A percentile compares a stretch with the other conserved stretches of the same genome.
Evolutionary conservation across 352 stramenopile genomes (phyloP).

Genomic region (Plasmopara halstedii): DNA sequence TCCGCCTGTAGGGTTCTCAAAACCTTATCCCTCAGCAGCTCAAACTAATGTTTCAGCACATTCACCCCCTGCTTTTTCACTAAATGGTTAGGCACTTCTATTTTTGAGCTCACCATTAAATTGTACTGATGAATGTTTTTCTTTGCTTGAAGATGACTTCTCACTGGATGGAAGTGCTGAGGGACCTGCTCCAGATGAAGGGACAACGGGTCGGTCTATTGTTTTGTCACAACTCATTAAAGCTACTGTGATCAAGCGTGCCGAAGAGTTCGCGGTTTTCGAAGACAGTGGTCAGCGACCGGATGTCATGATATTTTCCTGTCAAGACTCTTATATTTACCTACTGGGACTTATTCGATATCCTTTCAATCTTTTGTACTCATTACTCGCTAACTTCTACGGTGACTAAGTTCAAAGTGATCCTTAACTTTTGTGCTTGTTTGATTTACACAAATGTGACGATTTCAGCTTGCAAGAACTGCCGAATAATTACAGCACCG

Average conservation of each 20-base stretch:
- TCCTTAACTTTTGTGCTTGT: conserved; percentile 43
- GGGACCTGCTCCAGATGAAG: conserved; percentile 4
- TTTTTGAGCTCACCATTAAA: not conserved
- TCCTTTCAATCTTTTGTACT: conserved; percentile 29
- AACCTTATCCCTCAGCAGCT: conserved; percentile 19
- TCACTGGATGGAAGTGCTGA: conserved; percentile 26
- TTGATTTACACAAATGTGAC: conserved; percentile 75
- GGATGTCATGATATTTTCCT: conserved; percentile 86
- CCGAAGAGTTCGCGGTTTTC: conserved; percentile 44
- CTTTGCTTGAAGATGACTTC: conserved; percentile 28
- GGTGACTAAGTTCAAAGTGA: not conserved
- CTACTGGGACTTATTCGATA: conserved; percentile 91
- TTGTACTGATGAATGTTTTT: conserved; percentile 8
- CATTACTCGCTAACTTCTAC: conserved; percentile 1
- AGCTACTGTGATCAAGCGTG: conserved; percentile 74
- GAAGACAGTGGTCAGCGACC: conserved; percentile 26
- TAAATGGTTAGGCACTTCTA: conserved; percentile 23
- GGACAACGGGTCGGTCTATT: conserved; percentile 26
- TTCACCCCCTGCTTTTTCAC: conserved; percentile 21
- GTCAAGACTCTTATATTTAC: conserved; percentile 93
- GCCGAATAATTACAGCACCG: conserved; percentile 93
- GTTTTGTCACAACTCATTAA: conserved; percentile 61
- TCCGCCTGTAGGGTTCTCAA: conserved; percentile 60
- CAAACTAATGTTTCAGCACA: conserved; percentile 14
- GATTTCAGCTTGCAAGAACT: conserved; percentile 92